Evolutionary conservation across 257 asterid species (phyloP).

Genomic region (Lycium barbarum): DNA sequence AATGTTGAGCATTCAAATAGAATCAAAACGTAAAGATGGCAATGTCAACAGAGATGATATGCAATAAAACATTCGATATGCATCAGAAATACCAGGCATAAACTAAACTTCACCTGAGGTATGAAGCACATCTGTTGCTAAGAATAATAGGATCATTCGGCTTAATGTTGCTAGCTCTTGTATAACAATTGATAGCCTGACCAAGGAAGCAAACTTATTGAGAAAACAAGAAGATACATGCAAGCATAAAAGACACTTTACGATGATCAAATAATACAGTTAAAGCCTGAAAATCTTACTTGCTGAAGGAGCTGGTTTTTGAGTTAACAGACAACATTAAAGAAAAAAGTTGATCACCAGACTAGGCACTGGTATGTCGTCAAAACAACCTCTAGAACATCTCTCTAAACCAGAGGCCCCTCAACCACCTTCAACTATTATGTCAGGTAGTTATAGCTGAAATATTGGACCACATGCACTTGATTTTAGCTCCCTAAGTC

Average conservation of each 20-base stretch:
- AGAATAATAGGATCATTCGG: conserved; percentile 74
- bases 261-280: neutral
- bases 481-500: neutral
- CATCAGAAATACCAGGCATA: conserved; percentile 11
- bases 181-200: conserved; percentile 82
- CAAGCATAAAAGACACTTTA: neutral
- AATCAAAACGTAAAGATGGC: neutral
- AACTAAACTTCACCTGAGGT: conserved; percentile 64
- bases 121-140: conserved; percentile 83
- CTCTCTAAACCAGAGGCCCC: neutral
- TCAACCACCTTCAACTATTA: neutral
- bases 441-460: conserved; percentile 4
- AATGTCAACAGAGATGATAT: neutral
- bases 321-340: neutral
- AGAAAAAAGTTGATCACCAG: neutral
- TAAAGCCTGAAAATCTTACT: conserved; percentile 10
- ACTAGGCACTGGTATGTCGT: neutral
- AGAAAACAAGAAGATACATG: conserved; percentile 21
- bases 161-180: conserved; percentile 78
- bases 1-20: neutral
- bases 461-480: conserved; percentile 5
- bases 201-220: conserved; percentile 28
- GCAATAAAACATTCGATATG: neutral
- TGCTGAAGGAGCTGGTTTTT: neutral
- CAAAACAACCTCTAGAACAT: neutral